Evolutionary conservation across 257 asterid genomes (phyloP).

Genomic region (Asclepias syriaca): DNA sequence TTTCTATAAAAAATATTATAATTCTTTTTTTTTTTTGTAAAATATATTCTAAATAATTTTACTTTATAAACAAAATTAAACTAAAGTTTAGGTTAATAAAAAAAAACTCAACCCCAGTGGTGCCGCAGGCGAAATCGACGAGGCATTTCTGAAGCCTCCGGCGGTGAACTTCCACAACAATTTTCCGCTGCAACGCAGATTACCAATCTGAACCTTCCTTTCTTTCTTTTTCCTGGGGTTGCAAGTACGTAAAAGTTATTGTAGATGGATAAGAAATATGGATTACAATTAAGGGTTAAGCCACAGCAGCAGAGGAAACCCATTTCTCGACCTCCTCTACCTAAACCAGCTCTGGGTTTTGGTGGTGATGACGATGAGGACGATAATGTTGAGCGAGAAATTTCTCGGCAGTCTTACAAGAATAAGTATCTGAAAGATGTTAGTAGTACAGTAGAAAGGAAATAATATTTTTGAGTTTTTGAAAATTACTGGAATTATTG

Average conservation of each 20-base stretch:
- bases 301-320: constrained; percentile 64
- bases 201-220: background rate
- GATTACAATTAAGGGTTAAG: constrained; percentile 77
- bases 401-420: constrained; percentile 75
- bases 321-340: constrained; percentile 50
- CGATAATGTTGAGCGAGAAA: constrained; percentile 72
- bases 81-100: too few species aligned
- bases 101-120: too few species aligned
- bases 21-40: too few species aligned
- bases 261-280: constrained; percentile 53
- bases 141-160: too few species aligned
- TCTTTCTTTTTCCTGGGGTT: background rate
- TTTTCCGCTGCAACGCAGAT: too few species aligned
- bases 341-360: constrained; percentile 44
- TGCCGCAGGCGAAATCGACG: too few species aligned
- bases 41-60: too few species aligned
- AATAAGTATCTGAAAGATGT: constrained; percentile 78
- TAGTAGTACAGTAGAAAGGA: constrained; percentile 16
- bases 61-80: too few species aligned
- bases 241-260: background rate
- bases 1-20: too few species aligned
- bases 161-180: too few species aligned
- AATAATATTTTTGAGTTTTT: background rate
- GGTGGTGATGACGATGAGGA: constrained; percentile 58
- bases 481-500: background rate